phyloP scores from a whole-genome alignment of 768 basidiomycete genomes.

The Suillus luteus region DNA sequence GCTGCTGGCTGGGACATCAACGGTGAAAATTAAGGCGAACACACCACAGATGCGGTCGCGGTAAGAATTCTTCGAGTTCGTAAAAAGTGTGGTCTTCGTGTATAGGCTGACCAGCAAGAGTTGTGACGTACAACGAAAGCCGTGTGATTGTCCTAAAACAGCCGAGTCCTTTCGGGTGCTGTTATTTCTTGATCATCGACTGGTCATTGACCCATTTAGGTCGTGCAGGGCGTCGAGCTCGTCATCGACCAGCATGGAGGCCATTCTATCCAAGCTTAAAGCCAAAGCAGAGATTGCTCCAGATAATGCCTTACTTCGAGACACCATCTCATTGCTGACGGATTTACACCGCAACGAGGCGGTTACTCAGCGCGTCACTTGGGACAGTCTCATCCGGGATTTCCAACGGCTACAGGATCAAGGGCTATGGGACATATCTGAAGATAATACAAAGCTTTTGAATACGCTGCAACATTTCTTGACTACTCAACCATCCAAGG shows the following conservation, averaged over 20 bases:
- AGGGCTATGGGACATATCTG: conserved; percentile 28
- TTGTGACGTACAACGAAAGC: conserved; percentile 2
- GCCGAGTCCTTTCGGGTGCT: not conserved
- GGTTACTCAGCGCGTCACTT: conserved; percentile 22
- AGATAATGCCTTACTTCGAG: conserved; percentile 21
- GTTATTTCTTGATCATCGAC: not conserved
- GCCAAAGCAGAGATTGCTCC: conserved; percentile 15
- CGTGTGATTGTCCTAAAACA: not conserved
- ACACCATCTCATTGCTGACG: conserved; percentile 22
- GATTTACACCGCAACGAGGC: conserved; percentile 27
- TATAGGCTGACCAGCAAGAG: not conserved
- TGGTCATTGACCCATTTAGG: not conserved
- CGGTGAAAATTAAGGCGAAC: conserved; percentile 1
- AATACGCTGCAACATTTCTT: conserved; percentile 25
- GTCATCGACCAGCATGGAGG: conserved; percentile 23
- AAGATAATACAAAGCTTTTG: conserved; percentile 31
- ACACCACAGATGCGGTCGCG: not conserved
- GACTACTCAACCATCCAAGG: conserved; percentile 12
- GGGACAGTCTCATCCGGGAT: conserved; percentile 24
- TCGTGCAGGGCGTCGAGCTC: not conserved
- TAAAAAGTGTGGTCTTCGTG: not conserved
- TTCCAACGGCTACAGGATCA: conserved; percentile 26
- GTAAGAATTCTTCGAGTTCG: not conserved
- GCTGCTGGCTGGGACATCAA: conserved; percentile 22
- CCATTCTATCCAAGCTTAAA: conserved; percentile 30